Evolutionary conservation across 1,284 basidiomycete species (phyloP), one percentile per base, ranked within the genome.

Genomic region (Moesziomyces aphidis): DNA sequence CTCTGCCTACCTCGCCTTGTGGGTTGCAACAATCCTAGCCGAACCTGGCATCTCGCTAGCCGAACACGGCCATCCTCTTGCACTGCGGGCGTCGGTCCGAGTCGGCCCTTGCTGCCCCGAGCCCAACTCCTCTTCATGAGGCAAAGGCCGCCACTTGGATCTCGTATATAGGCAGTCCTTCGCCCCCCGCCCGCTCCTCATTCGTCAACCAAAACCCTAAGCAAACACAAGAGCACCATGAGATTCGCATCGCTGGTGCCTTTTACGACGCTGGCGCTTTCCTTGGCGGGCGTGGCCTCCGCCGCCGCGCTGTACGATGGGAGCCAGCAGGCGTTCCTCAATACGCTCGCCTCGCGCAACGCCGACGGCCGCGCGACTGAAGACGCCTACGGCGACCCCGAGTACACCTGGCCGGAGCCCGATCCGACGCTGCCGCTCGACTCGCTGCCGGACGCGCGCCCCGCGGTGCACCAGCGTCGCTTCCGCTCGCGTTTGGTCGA

Each of bases 401-500:
- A 53, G 5, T 73, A 73, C 46, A 46, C 22, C 1, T 61, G 43
- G 26, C 70, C 71, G 10, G n/a, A 44, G 8, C 61, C 63, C 8
- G 60, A 74, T 39, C 61, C 70, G 0, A 34, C 50, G 6, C 59
- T 76, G 4, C 71, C 76, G 0, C 74, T 78, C 46, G 53, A 61
- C 22, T 9, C 24, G 1, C 59, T 78, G 5, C 76, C 76, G 17
- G 66, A 78, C 31, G 71, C 76, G 0, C 55, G 76, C 4, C 76
- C 76, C 0, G 21, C 42, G 0, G 26, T 26, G 8, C 48, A 52
- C 17, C 7, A 50, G 2, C 63, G 76, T 5, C 65, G 71, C 7
- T 78, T 78, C 57, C 60, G 58, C 15, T 64, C 63, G 0, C 48
- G 46, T 4, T 58, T 77, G 10, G 74, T 78, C 34, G 76, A 78